Evolutionary conservation across 2,329 filamentous ascomycete genomes (phyloP).

Genomic region (Corniculantispora saksenae): DNA sequence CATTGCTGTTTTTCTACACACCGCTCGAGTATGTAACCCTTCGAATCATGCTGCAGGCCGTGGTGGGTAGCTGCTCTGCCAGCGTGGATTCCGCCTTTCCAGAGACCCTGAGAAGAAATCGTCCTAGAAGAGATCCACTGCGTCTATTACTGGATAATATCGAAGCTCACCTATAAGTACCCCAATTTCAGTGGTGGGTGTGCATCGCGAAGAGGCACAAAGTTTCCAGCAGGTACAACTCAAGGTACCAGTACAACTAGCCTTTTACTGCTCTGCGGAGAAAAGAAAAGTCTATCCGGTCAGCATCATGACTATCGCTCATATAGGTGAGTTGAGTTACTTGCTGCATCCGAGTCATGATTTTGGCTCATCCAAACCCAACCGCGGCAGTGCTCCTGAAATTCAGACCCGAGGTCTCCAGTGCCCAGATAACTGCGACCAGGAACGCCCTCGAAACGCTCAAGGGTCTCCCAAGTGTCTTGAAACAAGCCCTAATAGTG

Average conservation of each 20-base stretch:
- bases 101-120: no score
- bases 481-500: neutral
- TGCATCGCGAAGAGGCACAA: no score
- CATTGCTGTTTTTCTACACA: neutral
- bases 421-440: neutral
- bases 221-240: neutral
- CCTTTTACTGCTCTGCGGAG: neutral
- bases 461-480: neutral
- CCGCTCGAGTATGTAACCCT: neutral
- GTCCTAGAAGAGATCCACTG: no score
- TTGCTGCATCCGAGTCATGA: neutral
- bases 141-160: no score
- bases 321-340: neutral
- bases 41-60: no score
- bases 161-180: no score
- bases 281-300: neutral
- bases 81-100: no score
- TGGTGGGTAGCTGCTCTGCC: no score
- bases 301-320: neutral
- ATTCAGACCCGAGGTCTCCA: neutral
- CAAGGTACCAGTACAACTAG: no score
- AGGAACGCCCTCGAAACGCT: neutral
- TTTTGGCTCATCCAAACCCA: neutral
- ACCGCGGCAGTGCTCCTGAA: neutral
- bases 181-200: no score